Percentiles rank a stretch among this genome's conserved stretches.
Evolutionary conservation across 2,329 filamentous ascomycete species (phyloP).

Genomic region (Knufia fluminis): DNA sequence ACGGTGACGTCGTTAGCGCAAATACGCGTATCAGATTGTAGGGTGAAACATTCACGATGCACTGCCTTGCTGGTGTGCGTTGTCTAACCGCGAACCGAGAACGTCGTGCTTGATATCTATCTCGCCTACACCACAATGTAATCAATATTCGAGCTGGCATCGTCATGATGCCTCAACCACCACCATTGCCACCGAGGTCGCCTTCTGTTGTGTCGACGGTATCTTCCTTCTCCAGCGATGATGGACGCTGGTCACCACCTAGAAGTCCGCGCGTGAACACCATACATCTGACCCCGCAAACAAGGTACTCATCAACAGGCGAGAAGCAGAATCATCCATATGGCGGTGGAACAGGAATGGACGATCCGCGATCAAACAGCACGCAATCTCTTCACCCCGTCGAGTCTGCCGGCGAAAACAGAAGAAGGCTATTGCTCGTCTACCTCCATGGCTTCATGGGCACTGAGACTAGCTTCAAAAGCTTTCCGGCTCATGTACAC

Average conservation of each 20-base stretch:
- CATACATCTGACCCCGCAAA: constrained; percentile 9
- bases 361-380: constrained; percentile 24
- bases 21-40: constrained; percentile 3
- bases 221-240: constrained; percentile 6
- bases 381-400: constrained; percentile 25
- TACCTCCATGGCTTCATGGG: constrained; percentile 91
- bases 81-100: no score
- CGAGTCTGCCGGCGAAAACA: constrained; percentile 23
- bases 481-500: constrained; percentile 82
- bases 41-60: neutral
- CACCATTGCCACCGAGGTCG: constrained; percentile 8
- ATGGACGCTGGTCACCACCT: neutral
- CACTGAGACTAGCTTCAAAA: constrained; percentile 75
- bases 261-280: constrained; percentile 3
- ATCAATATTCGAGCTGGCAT: neutral
- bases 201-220: constrained; percentile 1
- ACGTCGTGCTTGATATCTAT: neutral
- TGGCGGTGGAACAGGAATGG: constrained; percentile 17
- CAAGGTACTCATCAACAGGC: neutral
- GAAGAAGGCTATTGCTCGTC: constrained; percentile 58
- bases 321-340: constrained; percentile 4
- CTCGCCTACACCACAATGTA: neutral
- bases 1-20: constrained; percentile 1
- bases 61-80: no score
- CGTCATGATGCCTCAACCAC: constrained; percentile 7